Conservation (phyloP, 208 protist genomes). For the Acanthamoeba royreba region DNA sequence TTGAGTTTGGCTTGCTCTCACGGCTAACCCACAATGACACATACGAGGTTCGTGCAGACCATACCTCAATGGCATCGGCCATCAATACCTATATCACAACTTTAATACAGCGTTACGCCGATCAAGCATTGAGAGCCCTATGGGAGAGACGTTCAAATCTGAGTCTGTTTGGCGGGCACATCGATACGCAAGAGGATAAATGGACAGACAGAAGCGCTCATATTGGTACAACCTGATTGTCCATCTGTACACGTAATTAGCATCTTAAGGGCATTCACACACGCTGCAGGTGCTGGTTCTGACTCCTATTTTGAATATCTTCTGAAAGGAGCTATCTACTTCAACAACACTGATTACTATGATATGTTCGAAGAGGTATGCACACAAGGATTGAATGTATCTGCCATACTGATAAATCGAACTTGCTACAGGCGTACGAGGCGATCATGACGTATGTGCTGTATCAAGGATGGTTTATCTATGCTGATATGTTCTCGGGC, state of each 20-base stretch:
- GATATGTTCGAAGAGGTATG: slow-evolving; percentile 55
- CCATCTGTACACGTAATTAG: too few relatives aligned
- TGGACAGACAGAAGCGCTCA: slow-evolving; percentile 35
- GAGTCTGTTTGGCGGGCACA: slow-evolving; percentile 71
- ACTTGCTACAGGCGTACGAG: slow-evolving; percentile 31
- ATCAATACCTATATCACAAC: neutral
- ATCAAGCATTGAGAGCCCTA: slow-evolving; percentile 49
- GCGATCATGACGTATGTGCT: slow-evolving; percentile 49
- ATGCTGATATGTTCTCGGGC: slow-evolving; percentile 73
- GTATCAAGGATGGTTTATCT: slow-evolving; percentile 70
- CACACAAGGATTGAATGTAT: neutral
- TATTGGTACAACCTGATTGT: too few relatives aligned
- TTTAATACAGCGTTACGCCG: slow-evolving; percentile 51
- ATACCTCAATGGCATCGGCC: neutral
- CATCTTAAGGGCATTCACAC: too few relatives aligned
- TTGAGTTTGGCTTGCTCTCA: slow-evolving; percentile 72
- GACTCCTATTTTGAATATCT: slow-evolving; percentile 89
- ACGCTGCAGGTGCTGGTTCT: slow-evolving; percentile 74
- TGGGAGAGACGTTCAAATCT: slow-evolving; percentile 63
- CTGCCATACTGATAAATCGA: neutral
- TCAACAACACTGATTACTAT: slow-evolving; percentile 73
- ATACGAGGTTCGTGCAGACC: slow-evolving; percentile 59
- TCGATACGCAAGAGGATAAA: slow-evolving; percentile 55
- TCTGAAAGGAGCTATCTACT: slow-evolving; percentile 81
- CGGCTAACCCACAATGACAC: slow-evolving; percentile 54